Base-by-base conservation (phyloP, 495 filamentous ascomycete species). In the Alectoria sarmentosa region DNA sequence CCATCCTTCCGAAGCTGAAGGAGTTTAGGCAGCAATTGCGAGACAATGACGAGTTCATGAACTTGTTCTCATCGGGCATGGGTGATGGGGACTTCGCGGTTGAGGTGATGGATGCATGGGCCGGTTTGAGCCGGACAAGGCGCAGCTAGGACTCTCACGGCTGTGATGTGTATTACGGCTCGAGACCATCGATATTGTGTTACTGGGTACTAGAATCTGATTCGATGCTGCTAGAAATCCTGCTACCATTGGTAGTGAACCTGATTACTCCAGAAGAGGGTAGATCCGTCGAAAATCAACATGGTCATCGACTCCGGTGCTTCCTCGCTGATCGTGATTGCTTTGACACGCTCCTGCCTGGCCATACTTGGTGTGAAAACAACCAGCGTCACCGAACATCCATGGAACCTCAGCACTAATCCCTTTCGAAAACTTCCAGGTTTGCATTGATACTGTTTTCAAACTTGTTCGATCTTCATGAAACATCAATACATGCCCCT, bases 81-180 rank as follows among this genome's bases (percentile, higher is more conserved):
- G 19, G 15, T 14, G 57, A 59, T 0, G 57, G 57, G 14, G 57
- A 59, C 6, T 39, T 62, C 15, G 46, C 46, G 13, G 21, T 54
- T 1, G 60, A 54, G 8, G 46, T 55, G 34, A 28, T 62, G 8
- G 60, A 54, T 52, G 60, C 60, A 9, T 62, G 32, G 19, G 13
- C 34, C 32, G 41, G 17, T 19, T 28, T 62, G 32, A 9, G 56
- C 1, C 42, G 21, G 2, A 46, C 19, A 9, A 23, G 42, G 19
- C 42, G n/a, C n/a, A n/a, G n/a, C n/a, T n/a, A n/a, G n/a, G n/a
- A n/a, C n/a, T n/a, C n/a, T n/a, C n/a, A n/a, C 42, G 19, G 42
- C 42, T 21, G 42, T 23, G 4, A n/a, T 8, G 19, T 10, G 19
- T 46, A 0, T 23, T 23, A 2, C 19, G 21, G 42, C 42, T 46